These are phyloP conservation scores for Quercus cerris DNA, from an alignment of 306 rosid genomes.

Conservation along the genomic window DNA sequence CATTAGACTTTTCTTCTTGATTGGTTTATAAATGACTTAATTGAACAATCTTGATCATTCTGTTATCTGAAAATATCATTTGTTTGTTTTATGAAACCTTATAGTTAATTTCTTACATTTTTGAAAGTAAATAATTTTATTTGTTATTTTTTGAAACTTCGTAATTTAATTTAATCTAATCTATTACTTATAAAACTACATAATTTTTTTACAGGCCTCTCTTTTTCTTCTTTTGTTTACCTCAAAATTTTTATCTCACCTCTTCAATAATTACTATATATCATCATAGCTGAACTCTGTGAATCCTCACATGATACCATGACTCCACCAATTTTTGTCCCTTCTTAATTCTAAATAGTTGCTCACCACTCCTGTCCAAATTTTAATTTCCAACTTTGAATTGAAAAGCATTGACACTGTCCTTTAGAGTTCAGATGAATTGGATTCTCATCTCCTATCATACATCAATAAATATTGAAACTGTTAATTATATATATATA, in stretches of 20 bases:
- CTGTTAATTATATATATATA: neutral
- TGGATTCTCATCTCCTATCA: too few species aligned
- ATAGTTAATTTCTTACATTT: too few species aligned
- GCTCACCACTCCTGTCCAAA: neutral
- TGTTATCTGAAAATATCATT: neutral
- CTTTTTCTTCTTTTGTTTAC: slow-evolving; percentile 6
- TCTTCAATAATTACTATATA: neutral
- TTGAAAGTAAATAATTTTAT: too few species aligned
- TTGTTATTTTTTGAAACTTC: too few species aligned
- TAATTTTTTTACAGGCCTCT: neutral
- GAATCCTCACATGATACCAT: slow-evolving; percentile 37
- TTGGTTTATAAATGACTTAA: slow-evolving; percentile 36
- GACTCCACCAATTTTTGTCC: slow-evolving; percentile 30
- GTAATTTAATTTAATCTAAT: too few species aligned
- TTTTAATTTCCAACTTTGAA: neutral
- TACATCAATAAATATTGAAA: too few species aligned
- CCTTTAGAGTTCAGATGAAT: too few species aligned
- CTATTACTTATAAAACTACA: too few species aligned
- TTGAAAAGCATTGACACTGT: neutral
- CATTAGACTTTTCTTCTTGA: slow-evolving; percentile 23
- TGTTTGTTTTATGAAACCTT: too few species aligned
- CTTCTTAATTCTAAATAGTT: slow-evolving; percentile 3
- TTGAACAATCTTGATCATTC: slow-evolving; percentile 36
- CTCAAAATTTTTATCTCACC: neutral
- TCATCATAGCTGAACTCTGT: slow-evolving; percentile 18